Evolutionary conservation across 2,329 filamentous ascomycete genomes (phyloP).

Genomic region (Ophiobolus disseminans): DNA sequence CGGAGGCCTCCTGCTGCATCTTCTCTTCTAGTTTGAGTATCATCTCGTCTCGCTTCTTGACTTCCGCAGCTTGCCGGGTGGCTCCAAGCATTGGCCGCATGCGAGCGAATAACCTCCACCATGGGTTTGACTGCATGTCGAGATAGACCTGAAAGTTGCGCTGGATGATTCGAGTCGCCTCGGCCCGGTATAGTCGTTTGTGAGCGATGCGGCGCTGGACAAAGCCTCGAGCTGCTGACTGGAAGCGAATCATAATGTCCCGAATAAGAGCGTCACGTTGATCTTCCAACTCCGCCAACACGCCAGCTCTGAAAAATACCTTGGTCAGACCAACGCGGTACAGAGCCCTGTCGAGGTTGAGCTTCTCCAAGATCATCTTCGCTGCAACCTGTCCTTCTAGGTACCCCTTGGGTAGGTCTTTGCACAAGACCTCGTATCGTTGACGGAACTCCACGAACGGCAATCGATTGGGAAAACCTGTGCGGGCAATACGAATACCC

Average conservation of each 20-base stretch:
- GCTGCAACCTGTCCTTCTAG: constrained; percentile 88
- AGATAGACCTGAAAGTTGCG: constrained; percentile 92
- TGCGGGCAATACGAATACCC: constrained; percentile 94
- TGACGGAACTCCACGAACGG: constrained; percentile 93
- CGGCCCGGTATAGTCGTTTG: constrained; percentile 92
- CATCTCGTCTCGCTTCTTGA: constrained; percentile 93
- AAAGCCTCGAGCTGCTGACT: constrained; percentile 89
- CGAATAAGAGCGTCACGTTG: constrained; percentile 91
- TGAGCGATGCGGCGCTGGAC: constrained; percentile 85
- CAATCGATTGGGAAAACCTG: constrained; percentile 93
- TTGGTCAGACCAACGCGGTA: constrained; percentile 96
- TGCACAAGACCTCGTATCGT: constrained; percentile 93
- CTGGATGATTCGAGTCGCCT: constrained; percentile 94
- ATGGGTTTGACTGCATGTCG: constrained; percentile 87
- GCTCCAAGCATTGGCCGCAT: constrained; percentile 96
- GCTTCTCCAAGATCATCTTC: constrained; percentile 84
- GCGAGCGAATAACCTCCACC: constrained; percentile 94
- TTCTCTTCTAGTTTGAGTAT: constrained; percentile 87
- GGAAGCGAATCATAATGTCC: constrained; percentile 92
- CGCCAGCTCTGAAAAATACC: constrained; percentile 96
- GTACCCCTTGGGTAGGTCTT: constrained; percentile 83
- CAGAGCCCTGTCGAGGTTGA: constrained; percentile 82
- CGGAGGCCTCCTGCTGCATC: constrained; percentile 76
- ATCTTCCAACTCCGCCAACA: constrained; percentile 95
- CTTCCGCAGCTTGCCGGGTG: constrained; percentile 88